Evolutionary conservation across 495 filamentous ascomycete genomes (phyloP).

Genomic region (Penicillium nucicola): DNA sequence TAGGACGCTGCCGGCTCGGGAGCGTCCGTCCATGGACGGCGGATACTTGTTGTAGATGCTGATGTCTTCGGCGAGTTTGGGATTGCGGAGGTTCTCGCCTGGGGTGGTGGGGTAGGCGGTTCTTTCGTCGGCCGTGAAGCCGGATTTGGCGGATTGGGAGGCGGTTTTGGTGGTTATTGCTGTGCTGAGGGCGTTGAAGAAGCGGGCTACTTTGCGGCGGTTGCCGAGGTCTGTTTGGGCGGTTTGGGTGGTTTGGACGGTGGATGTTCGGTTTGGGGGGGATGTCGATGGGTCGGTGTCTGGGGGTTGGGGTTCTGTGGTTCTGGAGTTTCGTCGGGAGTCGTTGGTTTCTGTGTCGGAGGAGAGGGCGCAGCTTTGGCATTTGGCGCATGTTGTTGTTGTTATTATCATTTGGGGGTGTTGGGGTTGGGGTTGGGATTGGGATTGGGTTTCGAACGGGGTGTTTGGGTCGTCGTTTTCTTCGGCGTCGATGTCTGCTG

Average conservation of each 20-base stretch:
- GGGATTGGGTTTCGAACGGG: too few relatives aligned
- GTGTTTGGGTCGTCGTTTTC: conserved; percentile 12
- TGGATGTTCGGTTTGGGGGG: neutral
- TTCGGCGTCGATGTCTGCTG: conserved; percentile 28
- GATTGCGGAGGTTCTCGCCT: conserved; percentile 45
- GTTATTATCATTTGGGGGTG: conserved; percentile 3
- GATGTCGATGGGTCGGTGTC: conserved; percentile 3
- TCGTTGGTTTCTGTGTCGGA: neutral
- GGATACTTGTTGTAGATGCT: conserved; percentile 23
- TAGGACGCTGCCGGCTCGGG: conserved; percentile 21
- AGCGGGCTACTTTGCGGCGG: conserved; percentile 38
- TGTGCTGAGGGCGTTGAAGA: conserved; percentile 29
- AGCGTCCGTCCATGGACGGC: neutral
- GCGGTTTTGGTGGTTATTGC: conserved; percentile 39
- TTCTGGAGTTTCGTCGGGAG: neutral
- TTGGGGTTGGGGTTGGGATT: neutral
- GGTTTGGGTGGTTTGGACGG: conserved; percentile 8
- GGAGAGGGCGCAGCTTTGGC: neutral
- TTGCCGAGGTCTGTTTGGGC: conserved; percentile 18
- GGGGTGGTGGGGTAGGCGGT: conserved; percentile 48
- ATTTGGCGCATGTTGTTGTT: conserved; percentile 7
- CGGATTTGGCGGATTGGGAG: conserved; percentile 41
- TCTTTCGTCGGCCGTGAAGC: conserved; percentile 41
- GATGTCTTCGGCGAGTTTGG: conserved; percentile 32
- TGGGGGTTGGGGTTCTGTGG: neutral